Base-by-base conservation (phyloP, 345 rosid species). In the Gossypium arboreum region DNA sequence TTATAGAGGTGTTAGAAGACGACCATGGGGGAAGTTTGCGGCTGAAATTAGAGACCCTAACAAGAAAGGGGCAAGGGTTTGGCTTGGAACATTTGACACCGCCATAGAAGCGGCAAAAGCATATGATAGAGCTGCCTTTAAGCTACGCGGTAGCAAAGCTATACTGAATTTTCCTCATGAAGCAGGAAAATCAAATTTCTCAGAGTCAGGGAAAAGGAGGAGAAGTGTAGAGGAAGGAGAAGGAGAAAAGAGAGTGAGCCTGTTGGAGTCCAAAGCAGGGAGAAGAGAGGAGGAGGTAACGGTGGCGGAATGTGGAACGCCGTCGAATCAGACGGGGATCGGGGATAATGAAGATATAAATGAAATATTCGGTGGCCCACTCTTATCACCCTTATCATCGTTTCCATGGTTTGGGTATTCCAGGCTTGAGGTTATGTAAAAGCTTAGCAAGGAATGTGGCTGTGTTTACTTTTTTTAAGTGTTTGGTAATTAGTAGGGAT, bases 21-120 rank as follows among this genome's bases (percentile, higher is more conserved):
- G 98, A 66, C 97, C 97, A 2, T 94, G 98, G 97, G 97, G 97
- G 2, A 94, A 87, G 73, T 94, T 79, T 71, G 97, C 97, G 1
- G 94, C 97, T 34, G 98, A 92, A 84, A 92, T 92, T 15, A 89
- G 98, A 6, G 97, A 94, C 77, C 98, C 98, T 5, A 90, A 87
- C 75, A 82, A 78, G 50, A 94, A 94, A 74, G 98, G 98, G 9
- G 81, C 91, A 16, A 84, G 97, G 43, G 85, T 91, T 17, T 94
- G 98, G 98, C 89, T 94, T 9, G 97, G 98, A 12, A 94, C 97
- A 0, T 94, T 92, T 75, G 95, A 94, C 22, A 85, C 88, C 0
- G 92, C 93, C 34, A 9, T 92, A 2, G 92, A 94, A 80, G 98
- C 97, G 16, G 98, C 97, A 2, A 91, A 82, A 75, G 97, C 98